Base-by-base conservation (phyloP, 2,329 filamentous ascomycete species). In the Pyrenophora tritici-repentis region DNA sequence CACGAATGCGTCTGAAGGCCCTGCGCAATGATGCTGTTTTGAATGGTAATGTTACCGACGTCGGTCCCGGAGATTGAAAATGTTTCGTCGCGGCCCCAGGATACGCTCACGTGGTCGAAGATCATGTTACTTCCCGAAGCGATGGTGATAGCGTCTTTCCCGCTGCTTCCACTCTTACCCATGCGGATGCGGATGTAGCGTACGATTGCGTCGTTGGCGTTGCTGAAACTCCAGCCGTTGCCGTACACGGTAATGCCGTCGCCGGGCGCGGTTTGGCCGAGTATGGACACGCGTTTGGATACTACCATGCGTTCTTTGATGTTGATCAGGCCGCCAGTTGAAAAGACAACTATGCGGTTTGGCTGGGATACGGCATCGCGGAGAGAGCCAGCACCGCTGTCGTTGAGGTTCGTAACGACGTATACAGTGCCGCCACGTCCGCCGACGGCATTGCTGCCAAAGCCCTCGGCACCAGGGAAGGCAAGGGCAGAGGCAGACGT, bases 81-180 rank as follows among this genome's bases (percentile, higher is more conserved):
- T 1, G 78, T 83, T 66, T 83, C 81, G 50, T 82, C 80, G 9
- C 79, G 78, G n/a, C 81, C 81, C 78, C 80, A 84, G 0, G 78
- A 75, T 13, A 79, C 76, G 16, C 76, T 79, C 26, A 82, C 69
- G 54, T 84, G 82, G 61, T 83, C 81, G 56, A 84, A 81, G 38
- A 84, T 83, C 72, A 84, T 81, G 55, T 77, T 80, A 26, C 69
- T 67, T 6, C 80, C 80, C 7, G 80, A 75, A 4, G 80, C 81
- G 48, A 84, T 82, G 14, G 75, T 78, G 35, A 83, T 74, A 2
- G 74, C 81, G 51, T 83, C 80, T 60, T 84, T 84, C 6, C 80
- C 80, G 2, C 75, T 76, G n/a, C 70, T 71, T 4, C 80, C 80
- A 6, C 73, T 68, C 41, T 75, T 78, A 29, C 81, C 81, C 79